Base-by-base conservation (phyloP, 148 eudicot species). In the Spergularia marina region DNA sequence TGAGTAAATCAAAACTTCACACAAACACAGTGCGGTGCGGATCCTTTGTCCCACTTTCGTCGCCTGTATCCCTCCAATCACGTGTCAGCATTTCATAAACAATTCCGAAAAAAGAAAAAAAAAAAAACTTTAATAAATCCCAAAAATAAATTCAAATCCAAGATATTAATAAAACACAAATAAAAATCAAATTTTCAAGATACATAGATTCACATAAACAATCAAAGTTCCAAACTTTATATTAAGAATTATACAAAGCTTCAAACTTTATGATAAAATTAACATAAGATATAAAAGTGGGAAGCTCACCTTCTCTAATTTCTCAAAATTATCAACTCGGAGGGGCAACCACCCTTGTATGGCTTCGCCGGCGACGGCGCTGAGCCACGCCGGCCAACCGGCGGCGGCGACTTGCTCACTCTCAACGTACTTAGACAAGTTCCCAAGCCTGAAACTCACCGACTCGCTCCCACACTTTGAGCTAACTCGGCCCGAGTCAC, bases 311-410 rank as follows among this genome's bases (percentile, higher is more conserved):
- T 94, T 94, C 74, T 94, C 97, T 56, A 94, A 83, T 74, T 94
- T 95, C 79, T 95, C 96, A 76, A 83, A 95, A 34, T 89, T 82
- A 73, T 95, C 96, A 14, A 89, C 89, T 53, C 78, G 82, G 13
- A 90, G 91, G 0, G 99, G 99, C 67, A 95, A 88, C 99, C 96
- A 95, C 1, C 97, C 97, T 17, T 89, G 97, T 72, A 95, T 89
- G 54, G 99, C 99, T 75, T 95, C 99, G 34, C 96, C 92, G 25
- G 99, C 97, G 36, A 95, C 99, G 18, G 97, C 96, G 54, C 88
- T 89, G 10, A 95, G 88, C 99, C 99, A 95, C 44, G 96, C 94
- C 16, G 99, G 99, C 99, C 99, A 95, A 2, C 99, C 99, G n/a
- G 99, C 99, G n/a, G 99, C 99, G 16, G 99, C 99, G 51, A 88